Base-by-base conservation (phyloP, 129 eudicot genomes). In the Chrysanthemum makinoi region DNA sequence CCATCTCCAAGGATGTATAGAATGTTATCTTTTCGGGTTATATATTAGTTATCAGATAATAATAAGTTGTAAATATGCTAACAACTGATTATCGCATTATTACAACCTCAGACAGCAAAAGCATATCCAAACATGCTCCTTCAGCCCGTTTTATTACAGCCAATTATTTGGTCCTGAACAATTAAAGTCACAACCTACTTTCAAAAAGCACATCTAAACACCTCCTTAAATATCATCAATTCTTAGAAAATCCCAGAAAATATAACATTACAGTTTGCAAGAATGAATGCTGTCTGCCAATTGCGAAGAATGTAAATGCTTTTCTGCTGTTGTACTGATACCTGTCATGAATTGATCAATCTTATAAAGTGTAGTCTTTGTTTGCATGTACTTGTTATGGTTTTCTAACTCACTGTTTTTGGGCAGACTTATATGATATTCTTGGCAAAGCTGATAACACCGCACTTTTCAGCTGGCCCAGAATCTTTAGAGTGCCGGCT, bases 401-500 rank as follows among this genome's bases (percentile, higher is more conserved):
- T 57, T 5, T 57, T 57, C 62, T 57, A 24, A 62, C 24, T 56
- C 15, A 12, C 8, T 70, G 52, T 10, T 57, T 26, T 74, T 62
- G 73, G 70, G 78, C 96, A 94, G 98, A 89, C 97, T 12, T 94
- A 94, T 73, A 66, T 94, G 52, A 94, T 94, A 49, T 94, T 89
- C 83, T 72, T 94, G 82, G 98, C 90, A 16, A 94, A 89, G 79
- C 69, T 94, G 86, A 79, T 82, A 85, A 89, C 60, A 26, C 97
- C 91, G 2, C 86, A 87, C 75, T 94, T 94, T 78, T 86, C 97
- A 66, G 96, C 98, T 2, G 98, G 98, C 51, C 88, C 90, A 5
- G 98, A 94, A 77, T 94, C 98, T 79, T 87, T 81, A 0, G 98
- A 94, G 65, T 90, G 96, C 75, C 83, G 83, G 71, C 96, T 94